Evolutionary conservation across 257 asterid genomes (phyloP).

Genomic region (Salvia miltiorrhiza): DNA sequence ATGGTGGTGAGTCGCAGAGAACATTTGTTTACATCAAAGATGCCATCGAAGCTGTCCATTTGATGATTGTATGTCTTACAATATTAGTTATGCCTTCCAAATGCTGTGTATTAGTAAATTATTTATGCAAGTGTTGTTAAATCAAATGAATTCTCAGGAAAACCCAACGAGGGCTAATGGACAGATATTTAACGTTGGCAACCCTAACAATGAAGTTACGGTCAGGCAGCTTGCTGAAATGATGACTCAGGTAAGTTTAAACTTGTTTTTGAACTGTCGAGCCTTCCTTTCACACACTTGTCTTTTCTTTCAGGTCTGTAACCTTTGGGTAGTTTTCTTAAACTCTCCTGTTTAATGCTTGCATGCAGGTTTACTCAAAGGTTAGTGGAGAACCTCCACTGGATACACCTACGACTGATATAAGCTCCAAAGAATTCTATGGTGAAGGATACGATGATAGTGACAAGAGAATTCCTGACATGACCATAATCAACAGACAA

Average conservation of each 20-base stretch:
- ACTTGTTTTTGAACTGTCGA: neutral
- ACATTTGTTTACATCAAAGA: conserved; percentile 89
- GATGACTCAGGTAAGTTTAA: conserved; percentile 72
- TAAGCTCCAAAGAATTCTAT: conserved; percentile 87
- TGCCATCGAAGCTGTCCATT: conserved; percentile 88
- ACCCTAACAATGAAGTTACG: conserved; percentile 92
- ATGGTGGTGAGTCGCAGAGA: conserved; percentile 93
- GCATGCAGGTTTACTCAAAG: conserved; percentile 67
- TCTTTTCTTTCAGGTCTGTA: neutral
- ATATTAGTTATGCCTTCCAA: neutral
- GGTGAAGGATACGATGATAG: conserved; percentile 98
- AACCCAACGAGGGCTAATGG: conserved; percentile 93
- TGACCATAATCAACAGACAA: conserved; percentile 89
- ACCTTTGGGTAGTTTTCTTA: neutral
- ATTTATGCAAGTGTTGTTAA: conserved; percentile 12
- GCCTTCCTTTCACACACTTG: neutral
- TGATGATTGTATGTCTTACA: conserved; percentile 79
- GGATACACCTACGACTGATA: conserved; percentile 67
- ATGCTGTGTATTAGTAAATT: neutral
- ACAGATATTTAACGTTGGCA: conserved; percentile 88
- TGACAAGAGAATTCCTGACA: conserved; percentile 95
- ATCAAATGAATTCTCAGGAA: conserved; percentile 45
- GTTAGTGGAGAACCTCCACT: conserved; percentile 79
- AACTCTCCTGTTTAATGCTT: neutral
- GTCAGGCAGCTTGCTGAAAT: conserved; percentile 96